Conservation (phyloP, 78 protist genomes). For the Fonticula alba region DNA sequence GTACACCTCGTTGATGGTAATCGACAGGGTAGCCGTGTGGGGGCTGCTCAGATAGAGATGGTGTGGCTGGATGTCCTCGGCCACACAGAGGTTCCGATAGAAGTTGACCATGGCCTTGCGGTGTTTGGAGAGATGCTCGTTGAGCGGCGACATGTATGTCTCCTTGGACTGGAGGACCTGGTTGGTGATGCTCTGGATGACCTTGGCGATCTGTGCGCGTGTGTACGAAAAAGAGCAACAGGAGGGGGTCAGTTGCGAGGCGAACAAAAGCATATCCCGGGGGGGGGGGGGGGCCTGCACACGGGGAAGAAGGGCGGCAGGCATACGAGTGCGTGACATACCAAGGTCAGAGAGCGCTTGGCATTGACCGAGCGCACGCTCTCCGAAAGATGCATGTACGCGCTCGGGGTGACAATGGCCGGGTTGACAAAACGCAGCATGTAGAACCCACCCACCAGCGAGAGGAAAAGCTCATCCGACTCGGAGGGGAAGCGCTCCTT, state of each 20-base stretch:
- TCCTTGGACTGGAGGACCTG: slow-evolving; percentile 22
- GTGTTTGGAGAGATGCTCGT: slow-evolving; percentile 11
- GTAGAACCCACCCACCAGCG: slow-evolving; percentile 43
- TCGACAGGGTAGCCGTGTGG: neutral
- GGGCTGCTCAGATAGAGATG: slow-evolving; percentile 12
- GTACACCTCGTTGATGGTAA: slow-evolving; percentile 48
- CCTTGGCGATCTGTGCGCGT: slow-evolving; percentile 25
- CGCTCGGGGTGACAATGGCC: slow-evolving; percentile 41
- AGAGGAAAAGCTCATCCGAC: slow-evolving; percentile 11
- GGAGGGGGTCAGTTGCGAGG: too few species aligned
- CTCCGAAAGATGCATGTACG: slow-evolving; percentile 27
- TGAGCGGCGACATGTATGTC: slow-evolving; percentile 29
- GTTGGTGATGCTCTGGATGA: slow-evolving; percentile 45
- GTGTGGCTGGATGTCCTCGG: slow-evolving; percentile 30
- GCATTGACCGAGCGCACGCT: slow-evolving; percentile 16
- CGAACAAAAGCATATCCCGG: too few species aligned
- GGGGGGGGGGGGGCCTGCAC: too few species aligned
- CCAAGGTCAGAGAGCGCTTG: slow-evolving; percentile 24
- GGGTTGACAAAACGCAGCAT: slow-evolving; percentile 46
- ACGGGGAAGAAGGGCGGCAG: too few species aligned
- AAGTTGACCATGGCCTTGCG: slow-evolving; percentile 20
- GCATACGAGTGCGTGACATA: neutral
- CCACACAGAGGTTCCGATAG: slow-evolving; percentile 24
- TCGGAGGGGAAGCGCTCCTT: slow-evolving; percentile 24
- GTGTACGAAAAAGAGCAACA: neutral